These are phyloP conservation scores for baker's yeast (Saccharomyces cerevisiae) DNA, from an alignment of 805 yeast species.

Conservation along the genomic window DNA sequence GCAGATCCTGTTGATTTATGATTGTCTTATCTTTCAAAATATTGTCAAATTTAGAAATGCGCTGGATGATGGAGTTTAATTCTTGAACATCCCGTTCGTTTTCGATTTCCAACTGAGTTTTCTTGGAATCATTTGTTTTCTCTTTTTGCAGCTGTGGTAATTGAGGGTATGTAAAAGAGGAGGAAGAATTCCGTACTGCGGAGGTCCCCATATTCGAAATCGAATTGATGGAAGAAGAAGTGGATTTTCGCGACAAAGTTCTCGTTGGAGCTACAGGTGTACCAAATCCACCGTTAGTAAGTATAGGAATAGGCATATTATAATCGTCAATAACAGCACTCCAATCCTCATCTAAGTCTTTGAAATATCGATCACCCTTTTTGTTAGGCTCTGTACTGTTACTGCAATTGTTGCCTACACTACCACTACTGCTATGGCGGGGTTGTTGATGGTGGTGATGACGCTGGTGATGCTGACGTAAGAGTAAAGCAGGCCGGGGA, in stretches of 20 bases:
- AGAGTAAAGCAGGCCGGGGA: constrained; percentile 11
- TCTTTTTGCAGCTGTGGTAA: constrained; percentile 22
- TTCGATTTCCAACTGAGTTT: constrained; percentile 22
- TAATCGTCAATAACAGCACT: constrained; percentile 60
- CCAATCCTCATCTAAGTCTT: constrained; percentile 88
- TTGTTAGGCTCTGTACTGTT: constrained; percentile 13
- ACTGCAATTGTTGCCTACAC: constrained; percentile 2
- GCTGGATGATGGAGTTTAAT: constrained; percentile 50
- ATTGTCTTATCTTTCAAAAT: constrained; percentile 43
- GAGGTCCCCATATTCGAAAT: constrained; percentile 3
- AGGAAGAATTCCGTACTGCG: background rate
- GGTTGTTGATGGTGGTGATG: constrained; percentile 13
- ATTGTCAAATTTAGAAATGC: constrained; percentile 59
- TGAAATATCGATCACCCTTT: constrained; percentile 35
- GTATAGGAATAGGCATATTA: constrained; percentile 29
- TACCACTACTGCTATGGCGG: constrained; percentile 4
- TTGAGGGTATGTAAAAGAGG: constrained; percentile 22
- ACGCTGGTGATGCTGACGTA: constrained; percentile 9
- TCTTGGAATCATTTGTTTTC: constrained; percentile 6
- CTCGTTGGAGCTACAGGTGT: constrained; percentile 17
- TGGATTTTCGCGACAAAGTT: constrained; percentile 11
- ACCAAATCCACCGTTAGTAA: constrained; percentile 25
- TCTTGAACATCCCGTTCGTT: constrained; percentile 32
- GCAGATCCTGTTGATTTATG: constrained; percentile 63
- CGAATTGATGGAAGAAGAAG: constrained; percentile 19